A percentile compares a stretch with the other conserved stretches of the same genome.
Conservation (phyloP, 2,329 filamentous ascomycete genomes). For the Byssoonygena ceratinophila region DNA sequence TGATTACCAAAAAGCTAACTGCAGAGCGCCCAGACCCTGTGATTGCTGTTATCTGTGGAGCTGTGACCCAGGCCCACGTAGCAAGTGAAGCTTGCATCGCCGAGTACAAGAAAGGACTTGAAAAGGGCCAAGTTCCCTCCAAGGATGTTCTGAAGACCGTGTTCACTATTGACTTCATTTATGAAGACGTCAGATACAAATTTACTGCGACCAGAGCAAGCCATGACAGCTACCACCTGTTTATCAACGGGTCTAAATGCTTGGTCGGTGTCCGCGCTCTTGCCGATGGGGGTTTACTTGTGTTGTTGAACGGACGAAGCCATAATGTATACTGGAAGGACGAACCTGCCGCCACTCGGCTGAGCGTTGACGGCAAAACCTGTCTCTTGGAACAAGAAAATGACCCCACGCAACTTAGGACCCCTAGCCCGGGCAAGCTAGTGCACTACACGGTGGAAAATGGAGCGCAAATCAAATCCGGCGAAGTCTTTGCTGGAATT, state of each 20-base stretch:
- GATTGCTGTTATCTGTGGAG: slow-evolving; percentile 89
- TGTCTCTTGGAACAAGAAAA: slow-evolving; percentile 97
- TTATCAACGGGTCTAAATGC: slow-evolving; percentile 98
- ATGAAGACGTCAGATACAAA: slow-evolving; percentile 92
- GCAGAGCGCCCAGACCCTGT: slow-evolving; percentile 90
- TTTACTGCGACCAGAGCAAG: slow-evolving; percentile 94
- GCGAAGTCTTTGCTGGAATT: slow-evolving; percentile 89
- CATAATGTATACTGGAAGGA: slow-evolving; percentile 99
- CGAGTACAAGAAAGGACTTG: slow-evolving; percentile 77
- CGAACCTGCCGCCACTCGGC: slow-evolving; percentile 85
- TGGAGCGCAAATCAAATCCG: slow-evolving; percentile 81
- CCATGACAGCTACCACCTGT: slow-evolving; percentile 87
- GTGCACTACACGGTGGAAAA: slow-evolving; percentile 97
- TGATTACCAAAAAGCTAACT: slow-evolving; percentile 95
- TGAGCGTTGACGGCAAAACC: slow-evolving; percentile 97
- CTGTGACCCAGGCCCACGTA: slow-evolving; percentile 86
- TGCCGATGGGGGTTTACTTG: slow-evolving; percentile 83
- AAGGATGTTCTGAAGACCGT: slow-evolving; percentile 97
- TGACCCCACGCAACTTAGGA: slow-evolving; percentile 91
- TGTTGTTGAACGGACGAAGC: slow-evolving; percentile 81
- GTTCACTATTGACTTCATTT: slow-evolving; percentile 97
- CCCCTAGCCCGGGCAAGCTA: slow-evolving; percentile 90
- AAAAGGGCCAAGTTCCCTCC: slow-evolving; percentile 93
- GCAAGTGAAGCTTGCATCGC: slow-evolving; percentile 81
- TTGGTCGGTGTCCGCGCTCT: slow-evolving; percentile 84